These are phyloP conservation scores for Smittium culicis DNA, from an alignment of 371 early-diverging fungal species.

Conservation along the genomic window DNA sequence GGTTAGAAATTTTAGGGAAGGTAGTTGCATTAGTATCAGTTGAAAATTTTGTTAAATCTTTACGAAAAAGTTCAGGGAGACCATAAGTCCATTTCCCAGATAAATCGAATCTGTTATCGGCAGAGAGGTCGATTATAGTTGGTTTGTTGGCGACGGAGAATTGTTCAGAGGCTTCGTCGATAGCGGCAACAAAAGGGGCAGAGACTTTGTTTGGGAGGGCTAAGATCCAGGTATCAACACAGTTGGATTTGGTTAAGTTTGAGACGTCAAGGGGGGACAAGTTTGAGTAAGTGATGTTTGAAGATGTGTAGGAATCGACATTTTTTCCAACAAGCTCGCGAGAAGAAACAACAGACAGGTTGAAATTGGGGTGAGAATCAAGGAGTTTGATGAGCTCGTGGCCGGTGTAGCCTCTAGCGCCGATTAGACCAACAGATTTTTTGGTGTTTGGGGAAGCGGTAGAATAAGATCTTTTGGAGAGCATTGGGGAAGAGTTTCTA, in stretches of 20 bases:
- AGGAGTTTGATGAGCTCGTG: constrained; percentile 81
- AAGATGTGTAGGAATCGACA: constrained; percentile 58
- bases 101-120: constrained; percentile 80
- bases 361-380: constrained; percentile 67
- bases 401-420: constrained; percentile 93
- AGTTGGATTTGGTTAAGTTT: constrained; percentile 22
- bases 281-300: constrained; percentile 55
- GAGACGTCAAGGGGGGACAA: constrained; percentile 57
- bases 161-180: constrained; percentile 40
- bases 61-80: constrained; percentile 64
- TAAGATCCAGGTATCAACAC: constrained; percentile 83
- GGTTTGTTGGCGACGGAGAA: constrained; percentile 41
- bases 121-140: constrained; percentile 72
- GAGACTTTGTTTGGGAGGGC: constrained; percentile 90
- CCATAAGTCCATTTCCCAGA: constrained; percentile 72
- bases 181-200: constrained; percentile 75
- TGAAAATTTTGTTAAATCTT: neutral
- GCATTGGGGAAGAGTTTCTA: neutral
- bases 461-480: constrained; percentile 29
- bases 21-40: constrained; percentile 35
- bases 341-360: constrained; percentile 76
- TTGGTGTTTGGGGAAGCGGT: constrained; percentile 3
- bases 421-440: constrained; percentile 67
- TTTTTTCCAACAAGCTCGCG: constrained; percentile 82
- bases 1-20: constrained; percentile 62